phyloP scores from a whole-genome alignment of 495 filamentous ascomycete genomes.

The Hypoxylon crocopeplum region DNA sequence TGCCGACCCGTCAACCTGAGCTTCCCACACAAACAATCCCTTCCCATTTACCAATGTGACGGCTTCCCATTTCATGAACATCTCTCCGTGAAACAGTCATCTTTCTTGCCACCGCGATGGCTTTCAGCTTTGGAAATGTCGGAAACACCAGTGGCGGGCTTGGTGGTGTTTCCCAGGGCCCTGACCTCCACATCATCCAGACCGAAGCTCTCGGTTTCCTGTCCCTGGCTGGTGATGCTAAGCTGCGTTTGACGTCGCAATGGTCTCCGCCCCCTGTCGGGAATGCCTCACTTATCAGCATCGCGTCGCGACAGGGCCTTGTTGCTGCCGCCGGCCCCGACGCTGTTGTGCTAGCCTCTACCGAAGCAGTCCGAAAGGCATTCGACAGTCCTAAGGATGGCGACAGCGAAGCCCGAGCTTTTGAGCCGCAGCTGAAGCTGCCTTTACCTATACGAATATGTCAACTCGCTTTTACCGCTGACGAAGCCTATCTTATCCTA shows the following conservation, averaged over 20 bases:
- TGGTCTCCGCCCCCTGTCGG: conserved; percentile 83
- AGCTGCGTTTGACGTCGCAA: conserved; percentile 77
- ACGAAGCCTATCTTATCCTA: conserved; percentile 82
- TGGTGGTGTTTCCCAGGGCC: conserved; percentile 54
- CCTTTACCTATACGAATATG: conserved; percentile 77
- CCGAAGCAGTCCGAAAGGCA: conserved; percentile 77
- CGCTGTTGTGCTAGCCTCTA: conserved; percentile 74
- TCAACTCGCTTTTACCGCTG: conserved; percentile 86
- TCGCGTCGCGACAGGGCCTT: conserved; percentile 81
- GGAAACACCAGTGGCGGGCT: conserved; percentile 36
- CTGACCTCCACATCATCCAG: conserved; percentile 64
- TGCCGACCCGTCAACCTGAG: not conserved
- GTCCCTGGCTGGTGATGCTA: conserved; percentile 78
- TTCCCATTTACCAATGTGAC: conserved; percentile 10
- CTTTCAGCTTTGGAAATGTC: conserved; percentile 64
- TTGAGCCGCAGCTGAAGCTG: conserved; percentile 75
- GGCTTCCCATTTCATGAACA: conserved; percentile 15
- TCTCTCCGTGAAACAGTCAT: conserved; percentile 7
- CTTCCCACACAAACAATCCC: conserved; percentile 1
- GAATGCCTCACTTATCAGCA: conserved; percentile 82
- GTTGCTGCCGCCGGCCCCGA: conserved; percentile 89
- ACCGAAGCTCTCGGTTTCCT: conserved; percentile 85
- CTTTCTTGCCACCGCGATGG: conserved; percentile 58
- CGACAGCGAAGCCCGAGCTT: conserved; percentile 70
- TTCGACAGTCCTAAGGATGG: conserved; percentile 66